Evolutionary conservation across 148 eudicot species (phyloP).

Genomic region (Pouteria glomerata): DNA sequence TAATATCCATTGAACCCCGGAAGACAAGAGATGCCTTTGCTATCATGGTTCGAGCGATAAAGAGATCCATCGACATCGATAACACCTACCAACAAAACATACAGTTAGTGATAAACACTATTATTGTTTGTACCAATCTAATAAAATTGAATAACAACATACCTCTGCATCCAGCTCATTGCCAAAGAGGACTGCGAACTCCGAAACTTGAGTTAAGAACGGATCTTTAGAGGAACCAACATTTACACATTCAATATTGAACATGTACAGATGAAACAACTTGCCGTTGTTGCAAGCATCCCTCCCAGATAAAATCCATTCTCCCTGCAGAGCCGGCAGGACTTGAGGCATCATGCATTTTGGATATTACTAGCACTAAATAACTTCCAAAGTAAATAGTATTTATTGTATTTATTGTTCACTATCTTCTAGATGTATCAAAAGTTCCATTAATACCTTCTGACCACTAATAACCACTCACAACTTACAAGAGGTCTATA

Average conservation of each 20-base stretch:
- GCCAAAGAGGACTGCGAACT: constrained; percentile 84
- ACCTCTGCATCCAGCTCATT: constrained; percentile 99
- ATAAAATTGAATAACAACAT: constrained; percentile 2
- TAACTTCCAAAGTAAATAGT: background rate
- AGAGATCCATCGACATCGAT: constrained; percentile 99
- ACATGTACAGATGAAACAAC: constrained; percentile 65
- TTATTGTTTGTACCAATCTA: constrained; percentile 4
- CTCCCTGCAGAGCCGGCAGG: constrained; percentile 55
- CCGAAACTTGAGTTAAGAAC: constrained; percentile 71
- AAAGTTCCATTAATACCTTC: too few species aligned
- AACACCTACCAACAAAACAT: constrained; percentile 49
- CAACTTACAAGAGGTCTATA: background rate
- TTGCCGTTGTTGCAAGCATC: constrained; percentile 41
- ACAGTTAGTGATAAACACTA: background rate
- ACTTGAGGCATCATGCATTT: background rate
- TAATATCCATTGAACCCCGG: constrained; percentile 61
- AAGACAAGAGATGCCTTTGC: constrained; percentile 74
- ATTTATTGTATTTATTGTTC: background rate
- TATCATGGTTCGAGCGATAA: constrained; percentile 90
- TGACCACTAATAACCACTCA: too few species aligned
- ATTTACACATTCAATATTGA: constrained; percentile 63
- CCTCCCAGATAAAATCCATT: constrained; percentile 88
- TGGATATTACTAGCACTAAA: background rate
- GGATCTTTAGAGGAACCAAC: constrained; percentile 80
- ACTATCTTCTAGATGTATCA: background rate